Evolutionary conservation across 2,329 filamentous ascomycete species (phyloP), one percentile per base, ranked within the genome.

Genomic region (Fusarium kyushuense): DNA sequence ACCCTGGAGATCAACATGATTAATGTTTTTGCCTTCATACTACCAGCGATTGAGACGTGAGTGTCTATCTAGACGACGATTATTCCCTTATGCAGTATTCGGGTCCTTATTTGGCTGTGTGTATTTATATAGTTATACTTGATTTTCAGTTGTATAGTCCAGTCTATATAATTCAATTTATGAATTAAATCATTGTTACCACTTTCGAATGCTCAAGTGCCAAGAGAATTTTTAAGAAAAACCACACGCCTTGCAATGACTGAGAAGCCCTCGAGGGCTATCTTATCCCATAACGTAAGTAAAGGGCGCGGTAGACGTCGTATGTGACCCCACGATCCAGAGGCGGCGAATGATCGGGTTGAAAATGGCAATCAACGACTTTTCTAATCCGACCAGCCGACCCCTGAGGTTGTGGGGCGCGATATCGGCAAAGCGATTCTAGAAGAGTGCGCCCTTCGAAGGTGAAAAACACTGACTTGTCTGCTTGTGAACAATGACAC

Each of bases 381-480:
- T 47, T 62, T 21, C 55, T 46, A n/a, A 40, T 54, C 48, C 49
- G 41, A 68, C 40, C 23, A 54, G 56, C 46, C 29, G 52, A 36
- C 23, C 32, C 47, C 33, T 38, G 55, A 51, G 51, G n/a, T 27
- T 65, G 65, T 66, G 65, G 65, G 65, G 61, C 65, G 65, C 65
- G 65, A 69, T 66, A 69, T 69, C 65, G 65, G 65, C 61, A 60
- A 49, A 49, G 41, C 42, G 27, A 66, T 45, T 42, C 33, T 66
- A 35, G 35, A 36, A 63, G 47, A 51, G 23, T 29, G 48, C 61
- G 63, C 57, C 63, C 63, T 54, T 51, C 30, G 35, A 51, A 54
- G 48, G n/a, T 30, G 47, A 65, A 61, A 69, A 53, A 36, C 32
- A 12, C 61, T 62, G 35, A 54, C 38, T 52, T 25, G 23, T 25